Percentiles rank a stretch among this genome's conserved stretches.
These are phyloP conservation scores for Cubamyces lactineus DNA, from an alignment of 768 basidiomycete species.

Conservation along the genomic window DNA sequence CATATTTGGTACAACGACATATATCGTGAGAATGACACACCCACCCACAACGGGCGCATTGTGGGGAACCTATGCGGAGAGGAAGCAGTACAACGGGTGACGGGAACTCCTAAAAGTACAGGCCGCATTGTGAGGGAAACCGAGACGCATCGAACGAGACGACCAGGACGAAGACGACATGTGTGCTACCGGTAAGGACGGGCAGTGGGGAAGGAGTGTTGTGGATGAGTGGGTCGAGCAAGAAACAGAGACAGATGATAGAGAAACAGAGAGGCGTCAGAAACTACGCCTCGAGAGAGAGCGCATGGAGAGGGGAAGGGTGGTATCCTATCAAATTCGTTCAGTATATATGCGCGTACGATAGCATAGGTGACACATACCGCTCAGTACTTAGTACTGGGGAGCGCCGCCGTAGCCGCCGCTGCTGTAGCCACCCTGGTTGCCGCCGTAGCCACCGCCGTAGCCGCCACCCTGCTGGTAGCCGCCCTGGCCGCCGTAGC, in stretches of 20 bases:
- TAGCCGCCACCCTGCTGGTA: constrained; percentile 35
- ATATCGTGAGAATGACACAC: constrained; percentile 33
- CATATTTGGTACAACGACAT: constrained; percentile 31
- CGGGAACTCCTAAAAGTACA: constrained; percentile 47
- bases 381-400: constrained; percentile 26
- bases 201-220: constrained; percentile 40
- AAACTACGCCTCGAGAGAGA: constrained; percentile 5
- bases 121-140: constrained; percentile 45
- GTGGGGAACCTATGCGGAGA: constrained; percentile 26
- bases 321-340: not conserved
- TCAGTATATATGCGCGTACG: not conserved
- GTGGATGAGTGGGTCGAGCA: constrained; percentile 41
- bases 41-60: constrained; percentile 33
- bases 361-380: not conserved
- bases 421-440: constrained; percentile 37
- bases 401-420: constrained; percentile 19
- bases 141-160: constrained; percentile 40
- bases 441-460: constrained; percentile 31
- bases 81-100: constrained; percentile 29
- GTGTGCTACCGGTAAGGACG: constrained; percentile 45
- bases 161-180: constrained; percentile 45
- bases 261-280: constrained; percentile 15
- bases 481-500: constrained; percentile 29
- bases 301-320: not conserved
- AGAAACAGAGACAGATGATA: constrained; percentile 24